Percentiles rank a stretch among this genome's conserved stretches.
These are phyloP conservation scores for Paramecium caudatum DNA, from an alignment of 73 alveolate species.

Conservation along the genomic window DNA sequence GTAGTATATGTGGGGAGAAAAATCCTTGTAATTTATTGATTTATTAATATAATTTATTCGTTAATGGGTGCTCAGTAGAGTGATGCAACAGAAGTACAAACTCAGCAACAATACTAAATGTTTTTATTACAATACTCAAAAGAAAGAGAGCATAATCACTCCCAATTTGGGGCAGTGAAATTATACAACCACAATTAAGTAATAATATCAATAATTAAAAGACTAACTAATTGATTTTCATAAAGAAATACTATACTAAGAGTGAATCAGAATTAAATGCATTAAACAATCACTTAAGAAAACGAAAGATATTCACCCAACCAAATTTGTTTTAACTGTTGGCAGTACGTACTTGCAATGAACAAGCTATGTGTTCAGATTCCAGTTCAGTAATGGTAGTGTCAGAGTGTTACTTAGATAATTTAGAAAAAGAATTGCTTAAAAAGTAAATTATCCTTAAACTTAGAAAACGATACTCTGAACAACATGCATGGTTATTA, in stretches of 20 bases:
- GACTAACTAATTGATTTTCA: background rate
- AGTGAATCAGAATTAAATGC: background rate
- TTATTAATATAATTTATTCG: conserved; percentile 26
- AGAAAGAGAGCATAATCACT: conserved; percentile 35
- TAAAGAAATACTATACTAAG: background rate
- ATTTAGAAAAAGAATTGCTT: background rate
- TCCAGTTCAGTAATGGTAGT: conserved; percentile 1
- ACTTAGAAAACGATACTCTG: background rate
- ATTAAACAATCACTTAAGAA: background rate
- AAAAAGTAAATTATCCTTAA: background rate
- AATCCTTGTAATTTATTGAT: too few relatives aligned
- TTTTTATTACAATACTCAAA: conserved; percentile 9
- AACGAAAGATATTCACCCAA: background rate
- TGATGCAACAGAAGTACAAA: conserved; percentile 25
- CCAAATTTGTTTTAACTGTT: background rate
- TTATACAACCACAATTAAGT: conserved; percentile 2
- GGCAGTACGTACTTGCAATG: background rate
- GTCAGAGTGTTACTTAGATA: background rate
- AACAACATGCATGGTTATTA: conserved; percentile 28
- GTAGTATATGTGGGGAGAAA: too few relatives aligned
- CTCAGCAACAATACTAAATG: background rate
- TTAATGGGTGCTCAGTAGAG: conserved; percentile 35
- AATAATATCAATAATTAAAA: background rate
- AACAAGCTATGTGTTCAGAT: conserved; percentile 27
- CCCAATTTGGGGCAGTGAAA: background rate